These are phyloP conservation scores for Aspergillus indologenus DNA, from an alignment of 495 filamentous ascomycete species.

Conservation along the genomic window DNA sequence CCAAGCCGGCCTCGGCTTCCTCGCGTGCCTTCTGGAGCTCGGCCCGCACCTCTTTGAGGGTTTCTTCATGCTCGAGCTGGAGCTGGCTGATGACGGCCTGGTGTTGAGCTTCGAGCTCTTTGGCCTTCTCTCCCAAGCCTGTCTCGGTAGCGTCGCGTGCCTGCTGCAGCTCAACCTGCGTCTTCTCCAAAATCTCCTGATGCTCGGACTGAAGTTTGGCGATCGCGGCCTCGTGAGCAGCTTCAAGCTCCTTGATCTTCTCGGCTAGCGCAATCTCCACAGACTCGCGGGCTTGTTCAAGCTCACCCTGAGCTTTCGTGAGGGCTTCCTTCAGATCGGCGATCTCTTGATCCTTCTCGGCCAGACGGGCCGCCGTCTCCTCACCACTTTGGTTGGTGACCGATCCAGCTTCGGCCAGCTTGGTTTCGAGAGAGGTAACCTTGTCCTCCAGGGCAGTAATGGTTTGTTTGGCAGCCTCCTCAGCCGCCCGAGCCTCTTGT, in stretches of 20 bases:
- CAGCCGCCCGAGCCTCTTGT: constrained; percentile 40
- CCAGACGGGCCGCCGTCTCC: constrained; percentile 26
- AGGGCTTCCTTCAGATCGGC: constrained; percentile 35
- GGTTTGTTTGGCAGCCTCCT: constrained; percentile 36
- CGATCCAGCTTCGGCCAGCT: constrained; percentile 37
- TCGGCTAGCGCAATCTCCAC: constrained; percentile 30
- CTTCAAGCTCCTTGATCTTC: constrained; percentile 41
- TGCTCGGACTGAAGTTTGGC: constrained; percentile 37
- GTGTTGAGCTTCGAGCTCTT: constrained; percentile 40
- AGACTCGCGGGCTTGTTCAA: constrained; percentile 32
- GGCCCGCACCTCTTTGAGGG: constrained; percentile 12
- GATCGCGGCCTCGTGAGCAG: constrained; percentile 34
- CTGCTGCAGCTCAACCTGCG: constrained; percentile 19
- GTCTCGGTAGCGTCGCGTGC: constrained; percentile 1
- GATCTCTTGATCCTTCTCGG: constrained; percentile 41
- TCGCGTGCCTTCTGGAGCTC: neutral
- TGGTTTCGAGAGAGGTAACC: constrained; percentile 36
- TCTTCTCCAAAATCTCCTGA: constrained; percentile 25
- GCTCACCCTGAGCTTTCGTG: constrained; percentile 34
- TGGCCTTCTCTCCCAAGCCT: neutral
- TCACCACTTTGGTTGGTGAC: constrained; percentile 27
- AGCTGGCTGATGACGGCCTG: constrained; percentile 33
- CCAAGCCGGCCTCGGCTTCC: neutral
- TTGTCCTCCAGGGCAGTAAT: constrained; percentile 35
- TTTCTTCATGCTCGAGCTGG: constrained; percentile 37